phyloP scores from a whole-genome alignment of 306 rosid species.

The Rosa chinensis region DNA sequence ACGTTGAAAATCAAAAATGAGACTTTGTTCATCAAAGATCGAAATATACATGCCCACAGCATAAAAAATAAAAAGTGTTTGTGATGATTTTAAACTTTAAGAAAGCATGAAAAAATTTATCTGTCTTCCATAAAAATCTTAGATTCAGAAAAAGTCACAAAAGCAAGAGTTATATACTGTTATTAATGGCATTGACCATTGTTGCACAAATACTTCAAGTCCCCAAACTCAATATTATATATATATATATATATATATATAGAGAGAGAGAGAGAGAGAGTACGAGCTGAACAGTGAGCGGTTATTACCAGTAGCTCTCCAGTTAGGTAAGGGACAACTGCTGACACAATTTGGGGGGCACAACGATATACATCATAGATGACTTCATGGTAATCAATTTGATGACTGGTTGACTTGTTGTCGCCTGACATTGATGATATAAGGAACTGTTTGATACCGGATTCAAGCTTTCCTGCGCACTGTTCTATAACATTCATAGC shows the following conservation, averaged over 20 bases:
- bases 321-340: conserved; percentile 81
- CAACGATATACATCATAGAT: conserved; percentile 88
- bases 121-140: neutral
- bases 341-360: conserved; percentile 80
- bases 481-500: conserved; percentile 94
- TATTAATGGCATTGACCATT: neutral
- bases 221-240: neutral
- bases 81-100: neutral
- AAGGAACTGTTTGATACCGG: conserved; percentile 76
- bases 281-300: conserved; percentile 19
- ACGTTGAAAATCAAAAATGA: conserved; percentile 31
- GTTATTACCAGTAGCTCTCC: conserved; percentile 92
- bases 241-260: too few relatives aligned
- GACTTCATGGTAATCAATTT: conserved; percentile 74
- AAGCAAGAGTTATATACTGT: neutral
- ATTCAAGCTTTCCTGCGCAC: conserved; percentile 84
- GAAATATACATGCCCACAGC: conserved; percentile 4
- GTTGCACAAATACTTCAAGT: neutral
- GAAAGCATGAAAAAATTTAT: neutral
- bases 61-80: neutral
- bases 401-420: conserved; percentile 50
- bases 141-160: neutral
- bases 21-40: conserved; percentile 27
- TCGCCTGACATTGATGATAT: conserved; percentile 91
- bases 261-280: too few relatives aligned